A percentile compares a stretch with the other conserved stretches of the same genome.
Conservation (phyloP, 306 rosid species). For the Dryas octopetala region DNA sequence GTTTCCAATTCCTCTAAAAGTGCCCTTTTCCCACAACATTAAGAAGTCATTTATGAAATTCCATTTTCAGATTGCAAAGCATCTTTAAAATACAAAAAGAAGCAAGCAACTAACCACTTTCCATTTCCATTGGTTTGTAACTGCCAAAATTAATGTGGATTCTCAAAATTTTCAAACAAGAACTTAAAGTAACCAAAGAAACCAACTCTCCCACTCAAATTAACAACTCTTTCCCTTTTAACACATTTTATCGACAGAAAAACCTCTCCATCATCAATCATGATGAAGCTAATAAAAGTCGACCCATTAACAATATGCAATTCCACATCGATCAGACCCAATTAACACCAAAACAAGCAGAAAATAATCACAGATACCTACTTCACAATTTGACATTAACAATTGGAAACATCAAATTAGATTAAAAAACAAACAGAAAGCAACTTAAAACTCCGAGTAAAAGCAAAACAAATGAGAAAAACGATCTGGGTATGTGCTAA, state of each 20-base stretch:
- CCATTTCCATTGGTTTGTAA: background rate
- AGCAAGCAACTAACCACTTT: constrained; percentile 1
- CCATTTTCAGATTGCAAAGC: constrained; percentile 6
- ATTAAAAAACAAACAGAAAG: background rate
- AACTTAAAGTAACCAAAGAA: background rate
- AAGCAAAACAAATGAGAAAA: background rate
- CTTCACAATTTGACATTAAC: background rate
- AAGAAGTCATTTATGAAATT: background rate
- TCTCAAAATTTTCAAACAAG: background rate
- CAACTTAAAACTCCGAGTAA: background rate
- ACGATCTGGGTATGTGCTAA: constrained; percentile 38
- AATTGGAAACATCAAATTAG: background rate
- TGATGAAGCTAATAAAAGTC: background rate
- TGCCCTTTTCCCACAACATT: background rate
- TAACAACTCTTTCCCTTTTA: background rate
- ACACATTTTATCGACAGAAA: background rate
- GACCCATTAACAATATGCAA: background rate
- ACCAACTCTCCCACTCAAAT: background rate
- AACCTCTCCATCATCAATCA: background rate
- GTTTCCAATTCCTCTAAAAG: background rate
- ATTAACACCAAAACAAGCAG: background rate
- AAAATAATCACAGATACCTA: constrained; percentile 14
- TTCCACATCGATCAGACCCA: constrained; percentile 17
- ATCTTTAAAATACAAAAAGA: constrained; percentile 2
- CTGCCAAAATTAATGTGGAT: background rate